Conservation (phyloP, 2,329 filamentous ascomycete species). For the Dothideomycetes sp. region DNA sequence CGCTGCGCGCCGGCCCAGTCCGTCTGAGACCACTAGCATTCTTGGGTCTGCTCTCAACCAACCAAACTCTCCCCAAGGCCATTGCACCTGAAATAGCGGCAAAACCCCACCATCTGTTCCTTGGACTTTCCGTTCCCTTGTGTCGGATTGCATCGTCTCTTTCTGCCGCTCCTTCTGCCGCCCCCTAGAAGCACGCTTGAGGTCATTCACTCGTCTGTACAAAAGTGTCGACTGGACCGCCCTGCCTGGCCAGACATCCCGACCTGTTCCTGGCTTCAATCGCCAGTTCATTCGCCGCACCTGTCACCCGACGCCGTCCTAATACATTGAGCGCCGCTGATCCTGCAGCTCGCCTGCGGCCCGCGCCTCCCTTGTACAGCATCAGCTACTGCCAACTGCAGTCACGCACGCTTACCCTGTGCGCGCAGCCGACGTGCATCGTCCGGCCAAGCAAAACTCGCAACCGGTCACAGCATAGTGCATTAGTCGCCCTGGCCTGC, state of each 20-base stretch:
- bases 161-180: slow-evolving; percentile 10
- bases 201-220: slow-evolving; percentile 7
- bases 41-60: slow-evolving; percentile 2
- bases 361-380: slow-evolving; percentile 9
- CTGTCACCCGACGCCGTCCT: slow-evolving; percentile 8
- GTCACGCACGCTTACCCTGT: slow-evolving; percentile 4
- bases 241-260: slow-evolving; percentile 1
- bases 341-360: slow-evolving; percentile 10
- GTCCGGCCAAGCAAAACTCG: too few relatives aligned
- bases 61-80: slow-evolving; percentile 8
- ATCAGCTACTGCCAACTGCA: slow-evolving; percentile 5
- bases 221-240: slow-evolving; percentile 5
- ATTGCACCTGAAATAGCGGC: slow-evolving; percentile 9
- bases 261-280: neutral
- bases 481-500: slow-evolving; percentile 6
- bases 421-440: slow-evolving; percentile 8
- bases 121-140: slow-evolving; percentile 10
- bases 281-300: slow-evolving; percentile 4
- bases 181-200: slow-evolving; percentile 9
- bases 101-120: slow-evolving; percentile 10
- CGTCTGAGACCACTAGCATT: slow-evolving; percentile 7
- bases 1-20: slow-evolving; percentile 8
- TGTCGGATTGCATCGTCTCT: slow-evolving; percentile 10
- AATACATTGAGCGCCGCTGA: slow-evolving; percentile 8
- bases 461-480: slow-evolving; percentile 4